Conservation (phyloP, 371 early-diverging fungal species). For the Mortierella polycephala region DNA sequence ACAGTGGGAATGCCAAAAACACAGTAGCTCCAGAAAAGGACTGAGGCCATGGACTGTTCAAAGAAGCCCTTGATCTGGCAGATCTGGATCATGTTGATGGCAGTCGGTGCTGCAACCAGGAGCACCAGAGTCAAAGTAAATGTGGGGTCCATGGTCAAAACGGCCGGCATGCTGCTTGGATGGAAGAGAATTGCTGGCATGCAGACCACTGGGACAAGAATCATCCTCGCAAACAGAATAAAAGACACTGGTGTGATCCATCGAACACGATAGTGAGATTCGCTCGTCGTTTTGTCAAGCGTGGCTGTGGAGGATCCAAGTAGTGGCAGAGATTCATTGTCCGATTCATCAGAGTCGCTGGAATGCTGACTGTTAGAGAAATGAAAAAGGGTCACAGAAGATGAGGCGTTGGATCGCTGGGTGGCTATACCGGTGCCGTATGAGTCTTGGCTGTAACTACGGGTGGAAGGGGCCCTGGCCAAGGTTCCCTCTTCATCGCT, state of each 20-base stretch:
- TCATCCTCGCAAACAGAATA: slow-evolving; percentile 62
- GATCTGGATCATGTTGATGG: slow-evolving; percentile 69
- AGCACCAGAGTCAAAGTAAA: slow-evolving; percentile 64
- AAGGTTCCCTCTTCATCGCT: slow-evolving; percentile 22
- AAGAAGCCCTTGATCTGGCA: slow-evolving; percentile 67
- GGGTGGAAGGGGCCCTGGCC: background rate
- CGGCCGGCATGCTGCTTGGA: slow-evolving; percentile 54
- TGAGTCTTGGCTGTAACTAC: background rate
- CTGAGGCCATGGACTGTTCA: slow-evolving; percentile 68
- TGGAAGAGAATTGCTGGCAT: slow-evolving; percentile 60
- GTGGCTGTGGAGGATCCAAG: background rate
- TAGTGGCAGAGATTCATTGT: slow-evolving; percentile 21
- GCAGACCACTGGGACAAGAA: slow-evolving; percentile 60
- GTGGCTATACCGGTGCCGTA: slow-evolving; percentile 34
- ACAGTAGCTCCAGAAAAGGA: slow-evolving; percentile 73
- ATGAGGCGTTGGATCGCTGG: slow-evolving; percentile 28
- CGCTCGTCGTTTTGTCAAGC: background rate
- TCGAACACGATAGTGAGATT: slow-evolving; percentile 9
- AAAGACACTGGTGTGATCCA: slow-evolving; percentile 54
- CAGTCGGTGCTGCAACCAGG: slow-evolving; percentile 67
- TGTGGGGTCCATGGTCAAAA: slow-evolving; percentile 65
- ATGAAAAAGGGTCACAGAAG: slow-evolving; percentile 35
- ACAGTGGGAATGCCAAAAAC: slow-evolving; percentile 66
- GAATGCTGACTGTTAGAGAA: slow-evolving; percentile 1
- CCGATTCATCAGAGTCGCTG: background rate